A percentile compares a stretch with the other conserved stretches of the same genome.
These are phyloP conservation scores for Hericium coralloides DNA, from an alignment of 768 basidiomycete species.

Conservation along the genomic window DNA sequence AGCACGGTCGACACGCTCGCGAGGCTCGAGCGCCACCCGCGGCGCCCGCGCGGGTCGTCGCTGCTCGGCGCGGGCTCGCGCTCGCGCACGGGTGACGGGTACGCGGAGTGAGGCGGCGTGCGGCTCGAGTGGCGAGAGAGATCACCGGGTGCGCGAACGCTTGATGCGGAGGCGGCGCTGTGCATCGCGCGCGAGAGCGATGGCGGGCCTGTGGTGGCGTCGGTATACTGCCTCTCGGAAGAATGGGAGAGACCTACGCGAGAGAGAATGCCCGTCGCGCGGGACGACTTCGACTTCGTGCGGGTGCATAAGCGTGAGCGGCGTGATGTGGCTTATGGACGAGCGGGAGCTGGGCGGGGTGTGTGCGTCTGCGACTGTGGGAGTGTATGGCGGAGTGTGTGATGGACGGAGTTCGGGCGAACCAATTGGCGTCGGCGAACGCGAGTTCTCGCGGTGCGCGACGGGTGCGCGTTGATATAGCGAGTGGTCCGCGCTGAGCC, in stretches of 20 bases:
- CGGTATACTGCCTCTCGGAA: neutral
- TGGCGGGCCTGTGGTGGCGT: neutral
- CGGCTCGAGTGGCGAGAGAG: neutral
- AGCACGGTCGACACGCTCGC: slow-evolving; percentile 7
- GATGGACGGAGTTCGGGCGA: slow-evolving; percentile 12
- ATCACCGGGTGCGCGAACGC: neutral
- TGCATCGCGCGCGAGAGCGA: neutral
- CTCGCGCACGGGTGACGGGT: neutral
- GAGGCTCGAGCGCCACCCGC: slow-evolving; percentile 7
- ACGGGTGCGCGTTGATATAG: slow-evolving; percentile 22
- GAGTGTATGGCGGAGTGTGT: neutral
- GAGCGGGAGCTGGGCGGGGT: neutral
- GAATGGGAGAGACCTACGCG: neutral
- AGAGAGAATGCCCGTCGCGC: slow-evolving; percentile 1
- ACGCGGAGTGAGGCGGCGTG: neutral
- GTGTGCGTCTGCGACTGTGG: neutral
- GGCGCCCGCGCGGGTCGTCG: slow-evolving; percentile 3
- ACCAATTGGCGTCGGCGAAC: slow-evolving; percentile 26
- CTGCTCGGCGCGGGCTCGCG: slow-evolving; percentile 4
- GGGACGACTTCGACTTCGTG: neutral
- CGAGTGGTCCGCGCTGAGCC: slow-evolving; percentile 25
- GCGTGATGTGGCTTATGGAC: neutral
- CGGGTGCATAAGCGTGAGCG: neutral
- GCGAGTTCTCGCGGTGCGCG: slow-evolving; percentile 15
- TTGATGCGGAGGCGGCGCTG: neutral